Conservation (phyloP, 2,329 filamentous ascomycete genomes). For the Gremmenia infestans region DNA sequence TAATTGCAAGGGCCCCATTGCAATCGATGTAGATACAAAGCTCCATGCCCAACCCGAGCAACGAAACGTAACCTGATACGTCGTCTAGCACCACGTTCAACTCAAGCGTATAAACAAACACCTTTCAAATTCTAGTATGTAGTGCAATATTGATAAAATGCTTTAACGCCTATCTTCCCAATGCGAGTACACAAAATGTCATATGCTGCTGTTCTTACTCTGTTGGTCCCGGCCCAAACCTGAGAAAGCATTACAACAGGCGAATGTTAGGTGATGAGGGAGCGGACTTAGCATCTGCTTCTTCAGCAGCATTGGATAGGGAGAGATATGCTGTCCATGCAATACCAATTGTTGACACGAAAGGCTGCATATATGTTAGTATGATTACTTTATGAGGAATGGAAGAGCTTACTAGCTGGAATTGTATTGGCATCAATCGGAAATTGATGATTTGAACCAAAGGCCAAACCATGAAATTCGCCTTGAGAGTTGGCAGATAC, state of each 20-base stretch:
- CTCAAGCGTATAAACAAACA: not conserved
- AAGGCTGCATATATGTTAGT: slow-evolving; percentile 56
- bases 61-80: not conserved
- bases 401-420: slow-evolving; percentile 74
- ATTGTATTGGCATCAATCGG: slow-evolving; percentile 87
- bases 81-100: not conserved
- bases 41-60: not conserved
- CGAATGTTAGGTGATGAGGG: slow-evolving; percentile 31
- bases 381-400: not conserved
- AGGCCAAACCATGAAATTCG: slow-evolving; percentile 94
- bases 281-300: slow-evolving; percentile 30
- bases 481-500: slow-evolving; percentile 89
- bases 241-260: slow-evolving; percentile 25
- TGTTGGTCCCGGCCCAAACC: slow-evolving; percentile 14
- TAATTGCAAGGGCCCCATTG: not conserved
- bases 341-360: slow-evolving; percentile 92
- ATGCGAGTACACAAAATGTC: slow-evolving; percentile 1
- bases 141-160: not conserved
- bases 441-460: slow-evolving; percentile 97
- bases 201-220: slow-evolving; percentile 2
- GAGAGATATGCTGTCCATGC: slow-evolving; percentile 97
- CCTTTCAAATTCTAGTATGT: not conserved
- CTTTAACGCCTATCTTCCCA: slow-evolving; percentile 2
- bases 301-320: slow-evolving; percentile 77
- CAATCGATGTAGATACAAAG: not conserved